Conservation (phyloP, 345 rosid genomes). For the Geranium brycei region DNA sequence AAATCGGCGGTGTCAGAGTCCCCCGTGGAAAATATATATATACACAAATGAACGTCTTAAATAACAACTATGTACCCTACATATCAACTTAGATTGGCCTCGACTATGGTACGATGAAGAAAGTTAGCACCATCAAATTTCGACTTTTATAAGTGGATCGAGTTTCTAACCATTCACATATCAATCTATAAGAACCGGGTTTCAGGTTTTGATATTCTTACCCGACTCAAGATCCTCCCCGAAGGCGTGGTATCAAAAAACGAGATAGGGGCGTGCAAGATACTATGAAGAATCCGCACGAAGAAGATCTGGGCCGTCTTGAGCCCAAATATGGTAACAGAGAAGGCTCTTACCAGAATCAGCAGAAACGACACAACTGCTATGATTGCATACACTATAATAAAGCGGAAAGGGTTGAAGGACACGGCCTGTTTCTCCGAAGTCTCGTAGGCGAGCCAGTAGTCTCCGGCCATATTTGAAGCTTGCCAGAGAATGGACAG, state of each 20-base stretch:
- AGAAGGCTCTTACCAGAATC: constrained; percentile 35
- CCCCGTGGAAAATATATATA: too few species aligned
- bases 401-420: constrained; percentile 48
- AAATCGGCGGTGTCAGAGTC: too few species aligned
- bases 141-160: too few species aligned
- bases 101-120: too few species aligned
- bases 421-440: constrained; percentile 33
- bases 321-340: constrained; percentile 54
- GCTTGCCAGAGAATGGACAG: constrained; percentile 68
- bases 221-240: constrained; percentile 89
- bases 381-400: constrained; percentile 46
- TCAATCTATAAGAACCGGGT: too few species aligned
- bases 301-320: constrained; percentile 75
- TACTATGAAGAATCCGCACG: constrained; percentile 57
- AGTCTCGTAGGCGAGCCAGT: constrained; percentile 91
- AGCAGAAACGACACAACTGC: constrained; percentile 46
- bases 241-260: constrained; percentile 97
- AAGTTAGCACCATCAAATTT: too few species aligned
- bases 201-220: constrained; percentile 15
- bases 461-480: constrained; percentile 73
- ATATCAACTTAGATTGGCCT: too few species aligned
- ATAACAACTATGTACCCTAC: too few species aligned
- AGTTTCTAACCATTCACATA: too few species aligned
- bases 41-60: too few species aligned
- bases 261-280: constrained; percentile 95